Evolutionary conservation across 179 eudicot species (phyloP).

Genomic region (Beta lomatogona): DNA sequence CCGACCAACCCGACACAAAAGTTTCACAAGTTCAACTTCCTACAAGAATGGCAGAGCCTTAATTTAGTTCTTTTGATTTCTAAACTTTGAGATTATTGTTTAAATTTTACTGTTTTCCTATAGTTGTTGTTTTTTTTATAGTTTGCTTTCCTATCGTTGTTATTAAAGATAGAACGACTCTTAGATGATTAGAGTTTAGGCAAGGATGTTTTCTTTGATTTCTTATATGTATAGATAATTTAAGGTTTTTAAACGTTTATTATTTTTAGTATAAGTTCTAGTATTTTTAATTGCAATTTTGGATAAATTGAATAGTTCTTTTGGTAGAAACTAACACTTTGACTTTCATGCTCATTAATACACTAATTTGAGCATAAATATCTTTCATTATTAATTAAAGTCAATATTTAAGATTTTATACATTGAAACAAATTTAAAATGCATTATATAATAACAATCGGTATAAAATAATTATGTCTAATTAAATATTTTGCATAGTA

Average conservation of each 20-base stretch:
- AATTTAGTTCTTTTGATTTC: neutral
- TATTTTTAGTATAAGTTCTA: neutral
- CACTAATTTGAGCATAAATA: too few species aligned
- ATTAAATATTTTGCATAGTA: too few species aligned
- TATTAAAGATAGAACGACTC: neutral
- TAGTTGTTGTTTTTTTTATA: neutral
- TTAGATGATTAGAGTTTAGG: neutral
- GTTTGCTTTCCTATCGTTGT: neutral
- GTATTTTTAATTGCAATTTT: neutral
- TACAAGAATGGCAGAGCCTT: neutral
- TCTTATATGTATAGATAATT: neutral
- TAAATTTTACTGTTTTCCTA: neutral
- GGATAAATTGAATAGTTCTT: too few species aligned
- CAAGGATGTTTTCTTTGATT: neutral
- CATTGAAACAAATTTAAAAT: too few species aligned
- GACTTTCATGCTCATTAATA: too few species aligned
- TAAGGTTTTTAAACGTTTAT: neutral
- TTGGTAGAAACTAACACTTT: too few species aligned
- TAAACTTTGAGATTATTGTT: neutral
- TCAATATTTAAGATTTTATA: too few species aligned
- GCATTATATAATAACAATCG: too few species aligned
- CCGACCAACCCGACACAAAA: neutral
- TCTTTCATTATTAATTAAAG: too few species aligned
- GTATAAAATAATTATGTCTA: too few species aligned
- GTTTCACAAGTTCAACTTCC: conserved; percentile 3